phyloP scores from a whole-genome alignment of 1,139 yeast species.

The Debaryomyces sp. region DNA sequence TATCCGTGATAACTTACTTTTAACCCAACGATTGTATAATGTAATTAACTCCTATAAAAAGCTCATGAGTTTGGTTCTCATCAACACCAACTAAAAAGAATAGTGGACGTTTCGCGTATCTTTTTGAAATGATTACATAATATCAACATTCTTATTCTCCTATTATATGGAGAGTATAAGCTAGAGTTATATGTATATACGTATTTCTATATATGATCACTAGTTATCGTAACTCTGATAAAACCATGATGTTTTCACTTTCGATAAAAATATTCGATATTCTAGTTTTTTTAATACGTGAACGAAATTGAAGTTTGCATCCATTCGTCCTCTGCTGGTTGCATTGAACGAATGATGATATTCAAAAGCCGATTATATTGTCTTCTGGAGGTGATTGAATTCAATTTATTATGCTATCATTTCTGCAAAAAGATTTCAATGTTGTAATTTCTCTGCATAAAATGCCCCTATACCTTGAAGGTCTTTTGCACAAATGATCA shows the following conservation, averaged over 20 bases:
- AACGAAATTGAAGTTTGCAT: background rate
- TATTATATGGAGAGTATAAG: background rate
- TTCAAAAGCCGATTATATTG: no score
- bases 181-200: no score
- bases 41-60: background rate
- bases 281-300: background rate
- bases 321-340: background rate
- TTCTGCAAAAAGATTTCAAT: no score
- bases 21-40: background rate
- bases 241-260: no score
- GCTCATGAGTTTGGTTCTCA: background rate
- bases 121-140: slow-evolving; percentile 2
- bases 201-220: no score
- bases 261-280: no score
- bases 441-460: no score
- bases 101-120: slow-evolving; percentile 5
- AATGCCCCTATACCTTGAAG: no score
- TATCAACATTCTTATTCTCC: background rate
- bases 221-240: no score
- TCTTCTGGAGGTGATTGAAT: no score
- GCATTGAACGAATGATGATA: background rate
- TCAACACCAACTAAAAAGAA: background rate
- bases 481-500: no score
- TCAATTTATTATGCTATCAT: no score
- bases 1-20: background rate